Evolutionary conservation across 108 stramenopile species (phyloP).

Genomic region (Cylindrotheca fusiformis): DNA sequence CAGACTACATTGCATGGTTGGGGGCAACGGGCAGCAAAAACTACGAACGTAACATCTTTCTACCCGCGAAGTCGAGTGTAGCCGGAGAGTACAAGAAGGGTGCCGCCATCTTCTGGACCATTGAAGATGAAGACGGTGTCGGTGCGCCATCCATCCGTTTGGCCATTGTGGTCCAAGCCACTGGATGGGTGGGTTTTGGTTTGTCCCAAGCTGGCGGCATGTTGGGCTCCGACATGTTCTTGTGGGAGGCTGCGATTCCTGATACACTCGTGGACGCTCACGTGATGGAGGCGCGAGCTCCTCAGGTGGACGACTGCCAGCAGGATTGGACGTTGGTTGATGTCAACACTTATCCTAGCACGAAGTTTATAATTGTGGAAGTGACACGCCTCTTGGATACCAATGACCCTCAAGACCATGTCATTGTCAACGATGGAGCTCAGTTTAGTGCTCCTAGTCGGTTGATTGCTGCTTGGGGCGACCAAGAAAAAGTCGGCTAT

Average conservation of each 20-base stretch:
- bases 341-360: neutral
- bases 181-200: constrained; percentile 52
- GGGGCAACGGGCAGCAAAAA: too few species aligned
- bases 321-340: constrained; percentile 37
- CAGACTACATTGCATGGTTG: too few species aligned
- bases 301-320: constrained; percentile 34
- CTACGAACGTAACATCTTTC: too few species aligned
- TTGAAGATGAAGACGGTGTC: constrained; percentile 22
- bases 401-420: constrained; percentile 39
- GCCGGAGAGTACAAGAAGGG: too few species aligned
- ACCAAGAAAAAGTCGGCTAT: constrained; percentile 23
- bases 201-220: constrained; percentile 37
- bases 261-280: constrained; percentile 39
- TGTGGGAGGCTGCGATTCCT: constrained; percentile 30
- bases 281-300: constrained; percentile 20
- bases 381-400: constrained; percentile 35
- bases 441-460: constrained; percentile 19
- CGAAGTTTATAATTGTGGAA: constrained; percentile 56
- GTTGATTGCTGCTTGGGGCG: constrained; percentile 62
- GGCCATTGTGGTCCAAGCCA: constrained; percentile 38
- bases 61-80: too few species aligned
- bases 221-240: constrained; percentile 44
- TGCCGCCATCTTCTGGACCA: constrained; percentile 41
- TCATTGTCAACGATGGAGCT: constrained; percentile 29
- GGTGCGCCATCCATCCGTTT: too few species aligned